Evolutionary conservation across 768 basidiomycete genomes (phyloP), one percentile per base, ranked within the genome.

Genomic region (Brasilioporus rufonigricans): DNA sequence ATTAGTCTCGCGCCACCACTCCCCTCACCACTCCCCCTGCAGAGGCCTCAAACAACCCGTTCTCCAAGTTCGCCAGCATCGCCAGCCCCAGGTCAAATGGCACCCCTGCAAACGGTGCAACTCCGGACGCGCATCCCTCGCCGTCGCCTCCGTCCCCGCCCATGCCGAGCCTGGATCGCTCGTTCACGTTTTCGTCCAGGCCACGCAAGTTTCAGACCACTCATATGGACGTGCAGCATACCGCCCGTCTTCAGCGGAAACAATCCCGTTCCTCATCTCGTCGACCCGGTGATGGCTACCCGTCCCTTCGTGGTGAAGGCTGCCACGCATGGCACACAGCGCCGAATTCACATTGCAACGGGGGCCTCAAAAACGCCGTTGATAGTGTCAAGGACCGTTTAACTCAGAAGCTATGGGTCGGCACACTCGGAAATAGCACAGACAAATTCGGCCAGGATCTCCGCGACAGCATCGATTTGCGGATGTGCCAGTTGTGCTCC

Each of bases 281-380:
- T 32, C 77, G 79, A 26, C 75, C 71, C 21, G 59, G 52, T 0
- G 61, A 64, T 23, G 55, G 59, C 44, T 58, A 64, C 19, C 74
- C 76, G 29, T 80, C 73, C 14, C 61, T 60, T 18, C 52, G 63
- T 0, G 1, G 43, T 11, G 61, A 65, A 47, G 62, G 57, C 11
- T 63, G 61, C 58, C 61, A 64, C 24, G 63, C 72, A 9, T 83
- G 74, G 73, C 76, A 82, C 53, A 69, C 80, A 32, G 77, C 77
- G 11, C 73, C 75, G n/a, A 92, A 91, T 63, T 77, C 83, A 0
- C 88, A 87, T 60, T 84, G 87, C 61, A 93, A 93, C 60, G 89
- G 89, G 16, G 91, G 91, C 11, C 76, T 93, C 47, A 87, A 87
- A 65, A 94, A 94, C 58, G 91, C 91, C 19, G 67, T 94, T 4